Conservation (phyloP, 305 asterid genomes). For the Fraxinus latifolia region DNA sequence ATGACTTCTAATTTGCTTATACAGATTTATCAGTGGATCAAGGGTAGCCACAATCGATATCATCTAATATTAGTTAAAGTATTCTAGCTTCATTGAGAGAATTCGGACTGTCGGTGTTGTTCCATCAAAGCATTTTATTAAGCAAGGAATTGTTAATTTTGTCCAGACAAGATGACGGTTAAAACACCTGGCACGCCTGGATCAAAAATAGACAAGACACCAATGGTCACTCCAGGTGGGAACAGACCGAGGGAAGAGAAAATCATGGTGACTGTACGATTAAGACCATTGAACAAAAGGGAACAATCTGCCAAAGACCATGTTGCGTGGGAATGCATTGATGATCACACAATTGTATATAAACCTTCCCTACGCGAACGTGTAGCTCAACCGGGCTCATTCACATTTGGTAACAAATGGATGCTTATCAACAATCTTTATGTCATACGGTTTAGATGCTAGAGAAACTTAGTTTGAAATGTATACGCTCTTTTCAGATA, state of each 20-base stretch:
- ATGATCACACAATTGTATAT: constrained; percentile 68
- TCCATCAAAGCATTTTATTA: not conserved
- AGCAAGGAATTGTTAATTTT: not conserved
- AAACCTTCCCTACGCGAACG: constrained; percentile 62
- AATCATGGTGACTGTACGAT: constrained; percentile 80
- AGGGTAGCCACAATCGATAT: not conserved
- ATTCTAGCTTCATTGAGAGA: not conserved
- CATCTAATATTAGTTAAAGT: not conserved
- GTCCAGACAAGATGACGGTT: constrained; percentile 50
- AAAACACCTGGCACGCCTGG: constrained; percentile 77
- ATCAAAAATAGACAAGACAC: constrained; percentile 71
- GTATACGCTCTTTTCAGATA: constrained; percentile 46
- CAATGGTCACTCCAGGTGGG: constrained; percentile 64
- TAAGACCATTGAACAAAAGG: constrained; percentile 87
- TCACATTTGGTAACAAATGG: constrained; percentile 62
- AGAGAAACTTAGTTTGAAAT: constrained; percentile 12
- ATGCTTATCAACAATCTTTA: not conserved
- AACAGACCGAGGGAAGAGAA: constrained; percentile 71
- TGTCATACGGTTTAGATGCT: not conserved
- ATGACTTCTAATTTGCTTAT: not conserved
- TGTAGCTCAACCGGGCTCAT: constrained; percentile 47
- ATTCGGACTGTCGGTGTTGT: not conserved
- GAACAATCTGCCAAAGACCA: constrained; percentile 74
- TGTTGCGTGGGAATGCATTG: constrained; percentile 80
- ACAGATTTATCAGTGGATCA: constrained; percentile 14